phyloP scores from a whole-genome alignment of 805 yeast genomes.

The Kluyveromyces wickerhamii region DNA sequence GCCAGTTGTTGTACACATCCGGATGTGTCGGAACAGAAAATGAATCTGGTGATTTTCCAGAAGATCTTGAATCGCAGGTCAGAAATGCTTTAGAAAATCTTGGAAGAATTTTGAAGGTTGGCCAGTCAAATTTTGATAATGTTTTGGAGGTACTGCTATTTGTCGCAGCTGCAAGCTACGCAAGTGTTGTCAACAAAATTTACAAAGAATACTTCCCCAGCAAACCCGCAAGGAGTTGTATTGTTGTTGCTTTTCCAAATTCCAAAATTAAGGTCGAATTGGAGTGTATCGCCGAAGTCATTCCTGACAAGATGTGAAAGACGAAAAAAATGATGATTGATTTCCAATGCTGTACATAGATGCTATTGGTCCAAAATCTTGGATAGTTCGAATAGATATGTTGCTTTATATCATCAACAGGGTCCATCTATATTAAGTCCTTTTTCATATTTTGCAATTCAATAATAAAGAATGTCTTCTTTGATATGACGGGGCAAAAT shows the following conservation, averaged over 20 bases:
- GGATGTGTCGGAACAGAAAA: constrained; percentile 38
- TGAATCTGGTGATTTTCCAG: constrained; percentile 34
- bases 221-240: constrained; percentile 47
- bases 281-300: constrained; percentile 38
- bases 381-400: too few relatives aligned
- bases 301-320: not conserved
- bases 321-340: not conserved
- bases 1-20: constrained; percentile 39
- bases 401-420: too few relatives aligned
- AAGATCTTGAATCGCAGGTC: constrained; percentile 38
- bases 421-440: too few relatives aligned
- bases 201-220: constrained; percentile 39
- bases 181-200: constrained; percentile 36
- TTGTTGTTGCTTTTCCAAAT: constrained; percentile 44
- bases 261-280: constrained; percentile 41
- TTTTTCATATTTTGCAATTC: too few relatives aligned
- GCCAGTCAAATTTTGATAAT: constrained; percentile 36
- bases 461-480: too few relatives aligned
- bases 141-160: constrained; percentile 43
- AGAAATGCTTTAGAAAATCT: constrained; percentile 37
- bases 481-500: too few relatives aligned
- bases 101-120: constrained; percentile 32
- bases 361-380: too few relatives aligned
- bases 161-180: constrained; percentile 36
- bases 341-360: too few relatives aligned